Conservation (phyloP, 2,329 filamentous ascomycete species). For the Hymenoscyphus repandus region DNA sequence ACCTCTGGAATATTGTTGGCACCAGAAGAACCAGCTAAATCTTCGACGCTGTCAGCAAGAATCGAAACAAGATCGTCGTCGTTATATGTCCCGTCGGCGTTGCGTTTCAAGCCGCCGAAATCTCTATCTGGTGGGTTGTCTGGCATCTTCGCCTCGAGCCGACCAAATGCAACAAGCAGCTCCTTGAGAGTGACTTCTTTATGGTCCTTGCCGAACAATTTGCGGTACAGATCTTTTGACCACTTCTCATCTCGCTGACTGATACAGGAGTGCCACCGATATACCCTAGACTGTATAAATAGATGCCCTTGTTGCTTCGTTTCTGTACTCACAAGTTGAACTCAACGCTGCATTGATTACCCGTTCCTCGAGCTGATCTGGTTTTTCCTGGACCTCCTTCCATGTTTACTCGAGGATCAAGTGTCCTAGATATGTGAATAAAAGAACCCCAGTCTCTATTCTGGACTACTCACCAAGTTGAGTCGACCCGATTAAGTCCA, state of each 20-base stretch:
- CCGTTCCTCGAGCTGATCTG: conserved; percentile 64
- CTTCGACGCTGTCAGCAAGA: conserved; percentile 64
- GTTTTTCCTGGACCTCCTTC: conserved; percentile 42
- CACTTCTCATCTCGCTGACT: conserved; percentile 71
- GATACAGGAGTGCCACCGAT: conserved; percentile 82
- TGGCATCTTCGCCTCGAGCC: conserved; percentile 56
- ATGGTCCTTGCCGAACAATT: conserved; percentile 52
- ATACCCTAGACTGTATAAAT: conserved; percentile 39
- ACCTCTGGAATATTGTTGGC: conserved; percentile 68
- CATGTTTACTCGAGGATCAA: conserved; percentile 70
- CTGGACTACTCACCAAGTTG: conserved; percentile 44
- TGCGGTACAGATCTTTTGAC: conserved; percentile 64
- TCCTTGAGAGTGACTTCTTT: conserved; percentile 51
- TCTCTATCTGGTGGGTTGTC: conserved; percentile 63
- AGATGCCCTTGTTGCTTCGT: neutral
- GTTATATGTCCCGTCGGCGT: conserved; percentile 60
- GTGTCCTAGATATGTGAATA: conserved; percentile 16
- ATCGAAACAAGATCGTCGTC: conserved; percentile 74
- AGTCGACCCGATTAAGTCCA: conserved; percentile 26
- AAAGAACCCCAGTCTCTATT: too few relatives aligned
- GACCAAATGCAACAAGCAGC: conserved; percentile 56
- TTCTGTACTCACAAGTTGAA: conserved; percentile 62
- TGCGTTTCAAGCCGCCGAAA: conserved; percentile 62
- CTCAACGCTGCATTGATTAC: conserved; percentile 80
- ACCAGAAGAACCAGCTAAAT: conserved; percentile 67